A percentile compares a stretch with the other conserved stretches of the same genome.
These are phyloP conservation scores for Tetrapisispora taiwanensis DNA, from an alignment of 805 yeast genomes.

Conservation along the genomic window DNA sequence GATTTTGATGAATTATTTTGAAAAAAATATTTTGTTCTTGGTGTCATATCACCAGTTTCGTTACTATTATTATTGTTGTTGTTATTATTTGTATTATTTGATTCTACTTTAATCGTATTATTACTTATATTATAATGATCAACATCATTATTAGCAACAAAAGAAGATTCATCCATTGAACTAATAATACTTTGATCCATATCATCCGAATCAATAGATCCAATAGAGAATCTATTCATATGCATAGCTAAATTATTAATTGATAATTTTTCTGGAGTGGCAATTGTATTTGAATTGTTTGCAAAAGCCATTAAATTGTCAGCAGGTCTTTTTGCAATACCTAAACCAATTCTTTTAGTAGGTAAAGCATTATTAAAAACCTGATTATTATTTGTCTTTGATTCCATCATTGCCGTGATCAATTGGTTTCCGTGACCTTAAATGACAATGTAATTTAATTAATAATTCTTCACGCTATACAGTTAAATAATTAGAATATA, in stretches of 20 bases:
- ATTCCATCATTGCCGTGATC: background rate
- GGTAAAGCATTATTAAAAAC: background rate
- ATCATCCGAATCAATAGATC: constrained; percentile 1
- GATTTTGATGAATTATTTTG: background rate
- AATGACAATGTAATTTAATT: too few species aligned
- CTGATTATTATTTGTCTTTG: background rate
- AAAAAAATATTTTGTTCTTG: constrained; percentile 2
- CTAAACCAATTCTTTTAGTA: constrained; percentile 20
- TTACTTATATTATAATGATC: background rate
- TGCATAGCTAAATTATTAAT: background rate
- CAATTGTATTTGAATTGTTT: background rate
- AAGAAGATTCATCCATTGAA: background rate
- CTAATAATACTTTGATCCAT: constrained; percentile 2
- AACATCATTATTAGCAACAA: background rate
- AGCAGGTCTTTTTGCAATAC: constrained; percentile 27
- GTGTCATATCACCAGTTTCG: background rate
- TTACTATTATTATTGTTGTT: too few species aligned
- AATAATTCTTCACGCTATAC: too few species aligned
- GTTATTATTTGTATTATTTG: background rate
- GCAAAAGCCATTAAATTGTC: constrained; percentile 18
- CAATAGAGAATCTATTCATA: constrained; percentile 1
- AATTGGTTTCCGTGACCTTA: too few species aligned
- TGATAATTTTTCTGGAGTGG: background rate
- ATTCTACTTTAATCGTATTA: background rate
- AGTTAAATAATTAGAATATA: too few species aligned